phyloP scores from a whole-genome alignment of 805 yeast genomes.

The Candida incommunis region DNA sequence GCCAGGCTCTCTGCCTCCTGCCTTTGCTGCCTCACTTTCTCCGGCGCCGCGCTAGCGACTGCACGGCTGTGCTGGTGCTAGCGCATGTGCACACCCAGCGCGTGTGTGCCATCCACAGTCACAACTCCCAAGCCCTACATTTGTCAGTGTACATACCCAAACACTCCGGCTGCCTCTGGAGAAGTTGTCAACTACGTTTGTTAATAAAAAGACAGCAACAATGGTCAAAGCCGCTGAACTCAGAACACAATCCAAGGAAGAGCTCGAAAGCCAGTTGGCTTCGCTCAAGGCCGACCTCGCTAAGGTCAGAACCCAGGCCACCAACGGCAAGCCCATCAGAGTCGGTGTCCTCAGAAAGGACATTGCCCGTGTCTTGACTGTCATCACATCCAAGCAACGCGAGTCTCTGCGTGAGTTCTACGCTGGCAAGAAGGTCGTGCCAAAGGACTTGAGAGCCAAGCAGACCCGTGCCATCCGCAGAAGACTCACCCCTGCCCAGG shows the following conservation, averaged over 20 bases:
- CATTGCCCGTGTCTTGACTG: conserved; percentile 95
- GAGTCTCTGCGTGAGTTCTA: conserved; percentile 87
- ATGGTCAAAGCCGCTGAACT: conserved; percentile 22
- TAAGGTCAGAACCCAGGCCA: conserved; percentile 88
- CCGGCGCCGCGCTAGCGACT: too few relatives aligned
- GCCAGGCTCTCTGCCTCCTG: too few relatives aligned
- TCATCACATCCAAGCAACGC: conserved; percentile 95
- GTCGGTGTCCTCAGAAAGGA: conserved; percentile 96
- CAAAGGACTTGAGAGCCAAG: conserved; percentile 98
- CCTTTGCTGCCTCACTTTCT: too few relatives aligned
- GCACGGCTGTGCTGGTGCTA: too few relatives aligned
- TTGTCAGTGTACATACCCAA: too few relatives aligned
- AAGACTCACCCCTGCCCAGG: conserved; percentile 80
- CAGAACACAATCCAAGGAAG: conserved; percentile 93
- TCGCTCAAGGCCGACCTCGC: conserved; percentile 96
- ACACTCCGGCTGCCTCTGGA: too few relatives aligned
- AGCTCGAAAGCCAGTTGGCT: conserved; percentile 85
- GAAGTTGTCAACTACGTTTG: too few relatives aligned
- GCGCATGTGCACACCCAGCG: too few relatives aligned
- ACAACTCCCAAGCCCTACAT: neutral
- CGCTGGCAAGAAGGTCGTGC: conserved; percentile 74
- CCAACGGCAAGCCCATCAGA: conserved; percentile 32
- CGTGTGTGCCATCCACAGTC: too few relatives aligned
- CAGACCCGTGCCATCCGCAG: conserved; percentile 99
- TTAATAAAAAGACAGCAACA: too few relatives aligned